Evolutionary conservation across 2,329 filamentous ascomycete genomes (phyloP), one percentile per base, ranked within the genome.

Genomic region (Colletotrichum eremochloae): DNA sequence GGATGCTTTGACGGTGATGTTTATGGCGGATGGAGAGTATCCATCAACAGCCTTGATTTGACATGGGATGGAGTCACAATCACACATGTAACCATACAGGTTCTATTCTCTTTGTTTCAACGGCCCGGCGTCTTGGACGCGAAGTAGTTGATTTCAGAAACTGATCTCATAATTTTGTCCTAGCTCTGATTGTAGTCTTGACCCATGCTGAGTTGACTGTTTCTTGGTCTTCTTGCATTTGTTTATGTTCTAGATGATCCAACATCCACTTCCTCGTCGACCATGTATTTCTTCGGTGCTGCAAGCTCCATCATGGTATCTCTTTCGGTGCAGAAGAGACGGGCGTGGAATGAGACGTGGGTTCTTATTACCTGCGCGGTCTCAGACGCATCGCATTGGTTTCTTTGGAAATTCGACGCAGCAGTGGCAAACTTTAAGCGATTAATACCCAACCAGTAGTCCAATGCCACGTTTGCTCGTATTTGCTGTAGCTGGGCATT

Each of bases 31-130:
- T 48, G 55, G 56, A 55, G 46, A 68, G 31, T 40, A 38, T 50
- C 33, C 50, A 44, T 60, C 56, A 40, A 61, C n/a, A 58, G 57
- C 63, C 57, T 67, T 57, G 33, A 20, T 50, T 42, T 71, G 61
- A 58, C 48, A 61, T 63, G 60, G 66, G 64, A 64, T n/a, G 70
- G 70, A 70, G 61, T 70, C 60, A 44, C 63, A 70, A 61, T 50
- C 66, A 70, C 63, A 61, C 67, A 60, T 72, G 70, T 72, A 70
- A 72, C 70, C 68, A 70, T 72, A 70, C 55, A 61, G 33, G 44
- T 65, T 63, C 58, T 72, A 61, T 70, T 68, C 63, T 72, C 60
- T 72, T 72, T 62, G 66, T 72, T 38, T 33, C 56, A 72, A 69
- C 66, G 66, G 66, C 56, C 40, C 61, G 55, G 70, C 70, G 70